Evolutionary conservation across 768 basidiomycete genomes (phyloP), one percentile per base, ranked within the genome.

Genomic region (Infundibulicybe gibba): DNA sequence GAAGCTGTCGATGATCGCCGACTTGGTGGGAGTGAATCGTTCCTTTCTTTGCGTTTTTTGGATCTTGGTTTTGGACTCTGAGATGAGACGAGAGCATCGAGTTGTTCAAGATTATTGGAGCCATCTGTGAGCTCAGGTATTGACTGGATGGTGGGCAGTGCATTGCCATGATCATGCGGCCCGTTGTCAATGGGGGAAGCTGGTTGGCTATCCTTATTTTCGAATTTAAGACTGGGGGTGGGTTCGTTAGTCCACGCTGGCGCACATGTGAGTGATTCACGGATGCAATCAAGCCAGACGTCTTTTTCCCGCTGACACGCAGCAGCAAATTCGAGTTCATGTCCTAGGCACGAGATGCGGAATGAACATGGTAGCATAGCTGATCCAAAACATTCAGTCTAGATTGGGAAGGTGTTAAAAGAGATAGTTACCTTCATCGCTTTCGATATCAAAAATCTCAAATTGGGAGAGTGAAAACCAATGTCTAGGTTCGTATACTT

Each of bases 241-340:
- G 86, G 83, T 52, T 85, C 85, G 33, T 77, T 74, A 32, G 55
- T 65, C 80, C 85, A 87, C 3, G 64, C 50, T 3, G 75, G 58
- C 21, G 67, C 55, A 41, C 76, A 69, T 6, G 64, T 61, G 38
- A 74, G 57, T 12, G 85, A 75, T 38, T 78, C 72, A 46, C 68
- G 72, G 41, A 97, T 79, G 5, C 82, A 80, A 30, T 70, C 67
- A 45, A 94, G 67, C 95, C 95, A 98, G n/a, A 87, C 70, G 20
- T 81, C 78, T 68, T 92, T 94, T 66, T 98, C 95, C 32, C 72
- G 76, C 56, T 70, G 76, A 61, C 93, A 94, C 13, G 90, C 80
- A 0, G 90, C 90, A 6, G 90, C 90, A 25, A 97, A 67, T 60
- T 97, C 93, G 55, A 95, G 87, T 48, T 81, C 76, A 57, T 90